Conservation (phyloP, 1,284 basidiomycete species). For the Grifola frondosa region DNA sequence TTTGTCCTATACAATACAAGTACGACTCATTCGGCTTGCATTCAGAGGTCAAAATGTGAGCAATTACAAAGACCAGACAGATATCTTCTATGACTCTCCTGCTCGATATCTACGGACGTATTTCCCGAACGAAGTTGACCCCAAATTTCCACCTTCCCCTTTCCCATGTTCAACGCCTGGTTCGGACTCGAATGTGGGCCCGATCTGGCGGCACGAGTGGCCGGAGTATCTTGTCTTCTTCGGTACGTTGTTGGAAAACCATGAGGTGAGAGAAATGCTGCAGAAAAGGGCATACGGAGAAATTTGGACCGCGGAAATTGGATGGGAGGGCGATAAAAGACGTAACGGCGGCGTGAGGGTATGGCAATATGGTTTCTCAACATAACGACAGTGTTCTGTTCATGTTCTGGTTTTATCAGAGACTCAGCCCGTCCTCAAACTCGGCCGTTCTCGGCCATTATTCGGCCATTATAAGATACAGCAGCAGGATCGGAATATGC, state of each 20-base stretch:
- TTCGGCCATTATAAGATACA: too few relatives aligned
- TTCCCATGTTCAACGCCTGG: conserved; percentile 59
- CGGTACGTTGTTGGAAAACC: conserved; percentile 60
- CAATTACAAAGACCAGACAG: conserved; percentile 80
- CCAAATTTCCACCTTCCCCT: conserved; percentile 64
- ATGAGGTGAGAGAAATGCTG: conserved; percentile 53
- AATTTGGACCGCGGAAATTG: conserved; percentile 64
- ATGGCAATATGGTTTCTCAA: conserved; percentile 17
- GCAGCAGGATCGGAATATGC: too few relatives aligned
- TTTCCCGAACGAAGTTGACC: conserved; percentile 66
- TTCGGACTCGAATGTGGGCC: conserved; percentile 21
- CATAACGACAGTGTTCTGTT: too few relatives aligned
- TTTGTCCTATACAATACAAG: conserved; percentile 8
- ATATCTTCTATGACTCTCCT: conserved; percentile 81
- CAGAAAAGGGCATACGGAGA: conserved; percentile 62
- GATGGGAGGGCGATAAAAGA: conserved; percentile 80
- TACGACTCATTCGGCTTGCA: conserved; percentile 10
- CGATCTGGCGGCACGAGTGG: conserved; percentile 70
- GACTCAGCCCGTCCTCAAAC: too few relatives aligned
- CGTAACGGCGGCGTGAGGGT: conserved; percentile 80
- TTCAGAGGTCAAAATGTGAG: conserved; percentile 49
- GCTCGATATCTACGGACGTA: conserved; percentile 59
- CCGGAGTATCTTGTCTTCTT: conserved; percentile 82
- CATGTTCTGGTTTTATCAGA: too few relatives aligned
- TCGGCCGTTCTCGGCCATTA: too few relatives aligned